Evolutionary conservation across 176 grass and related monocot genomes (phyloP).

Genomic region (Avena eriantha): DNA sequence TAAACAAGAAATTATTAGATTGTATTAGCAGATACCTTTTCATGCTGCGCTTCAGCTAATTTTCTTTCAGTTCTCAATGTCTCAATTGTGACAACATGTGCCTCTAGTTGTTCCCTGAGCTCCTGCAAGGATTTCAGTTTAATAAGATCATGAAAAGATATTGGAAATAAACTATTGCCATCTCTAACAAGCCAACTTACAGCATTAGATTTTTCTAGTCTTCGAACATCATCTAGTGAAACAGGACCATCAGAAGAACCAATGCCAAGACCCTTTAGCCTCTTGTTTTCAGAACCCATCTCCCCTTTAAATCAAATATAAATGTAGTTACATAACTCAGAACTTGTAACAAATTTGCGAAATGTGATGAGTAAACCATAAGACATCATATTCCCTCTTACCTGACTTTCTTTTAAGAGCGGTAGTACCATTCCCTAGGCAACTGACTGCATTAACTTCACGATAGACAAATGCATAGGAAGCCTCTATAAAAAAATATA

Average conservation of each 20-base stretch:
- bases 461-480: slow-evolving; percentile 96
- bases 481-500: slow-evolving; percentile 58
- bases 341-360: slow-evolving; percentile 7
- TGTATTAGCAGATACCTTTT: slow-evolving; percentile 64
- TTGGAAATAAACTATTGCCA: slow-evolving; percentile 23
- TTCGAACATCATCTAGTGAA: slow-evolving; percentile 90
- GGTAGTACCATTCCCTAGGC: slow-evolving; percentile 47
- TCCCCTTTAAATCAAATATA: slow-evolving; percentile 58
- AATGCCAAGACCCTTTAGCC: slow-evolving; percentile 94
- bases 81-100: slow-evolving; percentile 86
- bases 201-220: slow-evolving; percentile 87
- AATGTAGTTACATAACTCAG: slow-evolving; percentile 41
- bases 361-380: slow-evolving; percentile 15
- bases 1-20: not conserved
- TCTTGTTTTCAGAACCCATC: slow-evolving; percentile 70
- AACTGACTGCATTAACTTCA: slow-evolving; percentile 57
- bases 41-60: slow-evolving; percentile 58
- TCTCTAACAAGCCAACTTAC: slow-evolving; percentile 57
- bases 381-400: slow-evolving; percentile 48
- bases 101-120: slow-evolving; percentile 93
- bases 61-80: slow-evolving; percentile 66
- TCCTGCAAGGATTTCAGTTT: slow-evolving; percentile 62
- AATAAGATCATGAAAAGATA: slow-evolving; percentile 28
- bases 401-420: slow-evolving; percentile 80
- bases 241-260: slow-evolving; percentile 90